Evolutionary conservation across 345 rosid genomes (phyloP).

Genomic region (Punica granatum): DNA sequence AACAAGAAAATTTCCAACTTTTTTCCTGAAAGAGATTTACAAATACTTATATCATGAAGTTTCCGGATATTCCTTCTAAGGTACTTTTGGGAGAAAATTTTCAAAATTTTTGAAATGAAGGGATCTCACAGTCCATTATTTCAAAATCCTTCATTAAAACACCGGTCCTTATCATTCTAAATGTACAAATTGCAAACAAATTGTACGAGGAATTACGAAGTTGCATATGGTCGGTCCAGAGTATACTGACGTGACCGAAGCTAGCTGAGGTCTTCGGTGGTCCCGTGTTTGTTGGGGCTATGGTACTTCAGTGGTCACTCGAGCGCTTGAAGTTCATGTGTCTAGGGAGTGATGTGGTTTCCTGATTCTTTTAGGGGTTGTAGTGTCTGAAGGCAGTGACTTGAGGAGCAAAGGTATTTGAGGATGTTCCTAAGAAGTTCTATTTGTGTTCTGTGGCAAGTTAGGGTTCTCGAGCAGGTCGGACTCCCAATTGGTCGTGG

Average conservation of each 20-base stretch:
- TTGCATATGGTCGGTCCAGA: not conserved
- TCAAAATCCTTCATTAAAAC: not conserved
- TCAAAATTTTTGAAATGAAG: not conserved
- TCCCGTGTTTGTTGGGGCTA: not conserved
- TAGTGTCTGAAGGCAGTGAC: not conserved
- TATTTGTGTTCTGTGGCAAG: not conserved
- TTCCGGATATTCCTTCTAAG: too few species aligned
- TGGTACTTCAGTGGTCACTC: not conserved
- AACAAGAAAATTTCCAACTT: not conserved
- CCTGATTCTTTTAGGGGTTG: not conserved
- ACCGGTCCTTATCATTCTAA: not conserved
- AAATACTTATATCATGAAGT: not conserved
- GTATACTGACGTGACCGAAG: not conserved
- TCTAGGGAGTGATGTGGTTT: not conserved
- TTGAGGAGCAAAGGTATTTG: not conserved
- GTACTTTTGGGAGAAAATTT: not conserved
- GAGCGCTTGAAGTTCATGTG: not conserved
- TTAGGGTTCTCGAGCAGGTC: not conserved
- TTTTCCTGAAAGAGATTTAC: not conserved
- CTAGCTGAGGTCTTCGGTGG: not conserved
- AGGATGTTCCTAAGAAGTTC: not conserved
- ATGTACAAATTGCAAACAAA: not conserved
- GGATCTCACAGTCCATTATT: too few species aligned
- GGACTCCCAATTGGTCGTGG: not conserved
- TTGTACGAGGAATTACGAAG: not conserved